Evolutionary conservation across 345 rosid genomes (phyloP).

Genomic region (Citropsis articulata): DNA sequence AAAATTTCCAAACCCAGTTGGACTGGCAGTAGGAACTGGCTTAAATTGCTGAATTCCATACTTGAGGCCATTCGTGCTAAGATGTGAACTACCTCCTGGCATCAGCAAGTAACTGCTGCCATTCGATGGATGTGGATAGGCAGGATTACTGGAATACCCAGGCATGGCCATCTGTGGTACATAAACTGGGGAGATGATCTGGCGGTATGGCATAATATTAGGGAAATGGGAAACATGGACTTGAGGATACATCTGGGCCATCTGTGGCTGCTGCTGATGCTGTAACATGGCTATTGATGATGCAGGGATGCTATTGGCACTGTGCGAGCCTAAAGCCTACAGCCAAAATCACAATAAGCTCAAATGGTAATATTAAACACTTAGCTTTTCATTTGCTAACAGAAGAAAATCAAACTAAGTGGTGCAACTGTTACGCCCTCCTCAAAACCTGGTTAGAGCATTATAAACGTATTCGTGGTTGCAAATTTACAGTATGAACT

Average conservation of each 20-base stretch:
- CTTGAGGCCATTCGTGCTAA: conserved; percentile 64
- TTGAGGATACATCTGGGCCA: conserved; percentile 88
- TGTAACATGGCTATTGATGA: conserved; percentile 61
- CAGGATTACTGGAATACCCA: conserved; percentile 77
- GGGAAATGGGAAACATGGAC: conserved; percentile 79
- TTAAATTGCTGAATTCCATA: conserved; percentile 86
- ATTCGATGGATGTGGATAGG: conserved; percentile 82
- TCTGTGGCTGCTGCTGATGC: conserved; percentile 67
- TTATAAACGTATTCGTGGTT: not conserved
- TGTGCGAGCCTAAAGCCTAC: conserved; percentile 49
- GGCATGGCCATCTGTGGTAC: conserved; percentile 88
- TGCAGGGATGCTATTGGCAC: conserved; percentile 45
- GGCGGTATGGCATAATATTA: conserved; percentile 86
- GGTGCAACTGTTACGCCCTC: not conserved
- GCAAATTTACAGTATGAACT: not conserved
- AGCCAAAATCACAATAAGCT: conserved; percentile 3
- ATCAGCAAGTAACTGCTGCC: conserved; percentile 80
- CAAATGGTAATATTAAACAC: not conserved
- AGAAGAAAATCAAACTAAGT: not conserved
- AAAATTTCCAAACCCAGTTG: conserved; percentile 60
- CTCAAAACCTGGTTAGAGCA: not conserved
- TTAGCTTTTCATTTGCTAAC: not conserved
- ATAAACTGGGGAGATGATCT: conserved; percentile 74
- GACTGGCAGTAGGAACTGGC: conserved; percentile 64
- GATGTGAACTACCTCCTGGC: conserved; percentile 87